A percentile compares a stretch with the other conserved stretches of the same genome.
Evolutionary conservation across 2,329 filamentous ascomycete genomes (phyloP).

Genomic region (Ophiobolus disseminans): DNA sequence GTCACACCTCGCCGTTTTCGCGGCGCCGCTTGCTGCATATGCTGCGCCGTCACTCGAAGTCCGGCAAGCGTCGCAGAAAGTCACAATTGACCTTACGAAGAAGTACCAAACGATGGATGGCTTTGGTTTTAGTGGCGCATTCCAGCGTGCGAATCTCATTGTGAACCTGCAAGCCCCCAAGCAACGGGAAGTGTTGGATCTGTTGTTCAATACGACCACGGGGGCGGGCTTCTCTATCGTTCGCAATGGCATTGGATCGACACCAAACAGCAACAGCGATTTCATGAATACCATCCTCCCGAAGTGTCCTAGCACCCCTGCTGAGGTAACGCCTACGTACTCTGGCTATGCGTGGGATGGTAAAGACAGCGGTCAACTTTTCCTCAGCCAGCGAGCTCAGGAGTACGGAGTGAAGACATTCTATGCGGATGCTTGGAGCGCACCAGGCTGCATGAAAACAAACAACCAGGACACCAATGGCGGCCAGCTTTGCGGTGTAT

Average conservation of each 20-base stretch:
- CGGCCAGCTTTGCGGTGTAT: constrained; percentile 56
- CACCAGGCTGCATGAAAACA: constrained; percentile 61
- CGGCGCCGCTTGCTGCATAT: constrained; percentile 10
- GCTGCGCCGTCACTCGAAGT: constrained; percentile 21
- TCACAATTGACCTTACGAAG: constrained; percentile 52
- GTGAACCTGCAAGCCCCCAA: constrained; percentile 51
- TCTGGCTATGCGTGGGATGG: constrained; percentile 35
- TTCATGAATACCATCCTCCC: constrained; percentile 42
- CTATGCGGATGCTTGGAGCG: constrained; percentile 60
- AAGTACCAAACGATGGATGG: constrained; percentile 57
- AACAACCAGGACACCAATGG: constrained; percentile 55
- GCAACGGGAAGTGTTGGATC: constrained; percentile 52
- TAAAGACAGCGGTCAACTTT: constrained; percentile 56
- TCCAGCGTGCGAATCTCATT: constrained; percentile 56
- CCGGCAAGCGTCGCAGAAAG: constrained; percentile 31
- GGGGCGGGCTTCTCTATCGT: constrained; percentile 56
- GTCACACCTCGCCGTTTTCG: constrained; percentile 18
- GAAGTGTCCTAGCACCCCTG: constrained; percentile 28
- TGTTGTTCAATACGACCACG: constrained; percentile 55
- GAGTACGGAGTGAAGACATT: constrained; percentile 55
- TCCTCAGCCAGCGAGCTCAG: constrained; percentile 58
- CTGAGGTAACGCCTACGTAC: constrained; percentile 14
- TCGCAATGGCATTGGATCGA: constrained; percentile 56
- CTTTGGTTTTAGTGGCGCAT: constrained; percentile 56
- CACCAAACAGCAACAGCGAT: constrained; percentile 51